phyloP scores from a whole-genome alignment of 306 rosid species.

The Chamaecrista fasciculata region DNA sequence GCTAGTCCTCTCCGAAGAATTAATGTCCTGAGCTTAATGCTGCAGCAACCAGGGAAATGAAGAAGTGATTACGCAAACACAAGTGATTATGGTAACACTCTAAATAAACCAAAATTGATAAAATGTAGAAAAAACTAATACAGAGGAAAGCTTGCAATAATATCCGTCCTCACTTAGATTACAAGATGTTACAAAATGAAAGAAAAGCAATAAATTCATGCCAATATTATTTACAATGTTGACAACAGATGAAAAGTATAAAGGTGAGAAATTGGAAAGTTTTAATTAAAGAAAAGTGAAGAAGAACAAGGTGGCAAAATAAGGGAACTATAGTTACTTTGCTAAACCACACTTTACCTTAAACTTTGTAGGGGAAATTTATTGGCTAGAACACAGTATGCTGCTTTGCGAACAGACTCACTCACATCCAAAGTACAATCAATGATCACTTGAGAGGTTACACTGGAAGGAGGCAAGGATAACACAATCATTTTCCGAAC shows the following conservation, averaged over 20 bases:
- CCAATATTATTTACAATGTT: background rate
- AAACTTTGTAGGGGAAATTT: conserved; percentile 98
- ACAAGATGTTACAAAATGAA: background rate
- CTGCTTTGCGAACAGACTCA: conserved; percentile 84
- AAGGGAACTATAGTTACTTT: conserved; percentile 5
- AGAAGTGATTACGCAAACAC: background rate
- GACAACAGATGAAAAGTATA: conserved; percentile 1
- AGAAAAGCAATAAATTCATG: background rate
- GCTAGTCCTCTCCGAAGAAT: conserved; percentile 92
- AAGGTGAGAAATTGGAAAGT: no score
- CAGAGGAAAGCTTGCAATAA: background rate
- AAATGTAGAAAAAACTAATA: background rate
- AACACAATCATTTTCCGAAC: conserved; percentile 83
- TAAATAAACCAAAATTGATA: background rate
- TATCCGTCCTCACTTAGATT: conserved; percentile 1
- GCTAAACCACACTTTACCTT: conserved; percentile 50
- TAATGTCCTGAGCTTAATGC: conserved; percentile 81
- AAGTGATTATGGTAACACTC: no score
- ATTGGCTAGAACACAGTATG: conserved; percentile 78
- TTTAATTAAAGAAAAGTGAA: no score
- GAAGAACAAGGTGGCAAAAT: background rate
- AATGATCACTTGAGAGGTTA: conserved; percentile 73
- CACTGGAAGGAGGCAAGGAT: conserved; percentile 84
- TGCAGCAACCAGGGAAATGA: conserved; percentile 30
- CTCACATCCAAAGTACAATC: conserved; percentile 91